Base-by-base conservation (phyloP, 1,284 basidiomycete genomes). In the Heterobasidion annosum region DNA sequence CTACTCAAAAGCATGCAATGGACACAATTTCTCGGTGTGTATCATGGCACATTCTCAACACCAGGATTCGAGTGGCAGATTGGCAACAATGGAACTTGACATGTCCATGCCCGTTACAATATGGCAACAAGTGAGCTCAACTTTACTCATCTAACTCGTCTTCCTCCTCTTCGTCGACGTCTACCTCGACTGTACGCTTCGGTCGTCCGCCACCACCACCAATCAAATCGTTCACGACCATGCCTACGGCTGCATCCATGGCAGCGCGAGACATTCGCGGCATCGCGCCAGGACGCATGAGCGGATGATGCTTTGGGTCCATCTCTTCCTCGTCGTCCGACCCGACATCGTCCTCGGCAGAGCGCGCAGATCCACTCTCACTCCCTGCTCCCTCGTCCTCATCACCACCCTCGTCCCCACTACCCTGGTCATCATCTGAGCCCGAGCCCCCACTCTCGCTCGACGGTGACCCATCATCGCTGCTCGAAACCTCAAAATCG, bases 221-320 rank as follows among this genome's bases (percentile, higher is more conserved):
- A 46, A 72, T 59, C 54, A 85, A 59, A 54, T 82, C 82, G 1
- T 70, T 71, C 57, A 77, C 72, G 4, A 86, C 74, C 69, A 85
- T 80, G 1, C 72, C 77, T 18, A 82, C 78, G 3, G 78, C 82
- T 71, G 81, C 78, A 43, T 87, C 80, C 54, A 87, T 72, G 0
- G 79, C 79, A 2, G 82, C 81, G 52, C 75, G 77, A 37, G 81
- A 83, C 78, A 88, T 82, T 3, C 18, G 10, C 34, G 84, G 84
- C 75, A 88, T 76, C 8, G 83, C 82, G 18, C 84, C 85, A 0
- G 81, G 78, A 12, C 78, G 73, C 56, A 88, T 64, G 2, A 88
- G 69, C 0, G 85, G 85, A 64, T 88, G 85, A 51, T 73, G 70
- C 25, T 72, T 73, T 5, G 77, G 76, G 48, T 78, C 73, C 19